These are phyloP conservation scores for Cystobasidium sp. DNA, from an alignment of 1,284 basidiomycete genomes.

Conservation along the genomic window DNA sequence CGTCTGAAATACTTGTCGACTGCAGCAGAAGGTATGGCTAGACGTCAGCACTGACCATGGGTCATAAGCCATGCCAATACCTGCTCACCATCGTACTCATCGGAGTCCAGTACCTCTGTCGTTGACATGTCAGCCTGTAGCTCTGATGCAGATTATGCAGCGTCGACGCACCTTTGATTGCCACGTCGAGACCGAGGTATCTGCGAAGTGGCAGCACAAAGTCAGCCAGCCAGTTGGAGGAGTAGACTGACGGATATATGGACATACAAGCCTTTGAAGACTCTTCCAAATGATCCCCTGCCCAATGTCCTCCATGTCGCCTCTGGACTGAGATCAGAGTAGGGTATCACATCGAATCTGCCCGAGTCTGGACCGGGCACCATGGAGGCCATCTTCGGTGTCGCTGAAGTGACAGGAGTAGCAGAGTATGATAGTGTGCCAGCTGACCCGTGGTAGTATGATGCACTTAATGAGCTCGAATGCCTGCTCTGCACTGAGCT, in stretches of 20 bases:
- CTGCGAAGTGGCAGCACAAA: neutral
- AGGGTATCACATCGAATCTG: slow-evolving; percentile 46
- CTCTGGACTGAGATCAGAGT: slow-evolving; percentile 46
- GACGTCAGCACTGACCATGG: neutral
- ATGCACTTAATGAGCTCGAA: neutral
- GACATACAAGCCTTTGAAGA: slow-evolving; percentile 72
- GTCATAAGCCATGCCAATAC: neutral
- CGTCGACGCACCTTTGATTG: slow-evolving; percentile 81
- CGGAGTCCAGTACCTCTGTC: slow-evolving; percentile 52
- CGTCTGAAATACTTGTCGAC: slow-evolving; percentile 95
- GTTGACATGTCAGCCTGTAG: neutral
- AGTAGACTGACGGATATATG: neutral
- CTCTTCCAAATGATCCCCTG: slow-evolving; percentile 88
- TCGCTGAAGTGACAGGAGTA: neutral
- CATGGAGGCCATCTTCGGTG: slow-evolving; percentile 12
- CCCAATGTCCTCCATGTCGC: slow-evolving; percentile 62
- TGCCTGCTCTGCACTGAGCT: neutral
- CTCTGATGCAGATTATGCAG: neutral
- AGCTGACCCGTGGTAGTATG: neutral
- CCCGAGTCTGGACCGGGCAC: slow-evolving; percentile 37
- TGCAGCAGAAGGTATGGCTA: slow-evolving; percentile 9
- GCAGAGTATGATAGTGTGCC: neutral
- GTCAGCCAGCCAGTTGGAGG: neutral
- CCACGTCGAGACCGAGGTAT: slow-evolving; percentile 93
- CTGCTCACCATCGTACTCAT: slow-evolving; percentile 52